These are phyloP conservation scores for Falciphora oryzae DNA, from an alignment of 2,329 filamentous ascomycete genomes.

Conservation along the genomic window DNA sequence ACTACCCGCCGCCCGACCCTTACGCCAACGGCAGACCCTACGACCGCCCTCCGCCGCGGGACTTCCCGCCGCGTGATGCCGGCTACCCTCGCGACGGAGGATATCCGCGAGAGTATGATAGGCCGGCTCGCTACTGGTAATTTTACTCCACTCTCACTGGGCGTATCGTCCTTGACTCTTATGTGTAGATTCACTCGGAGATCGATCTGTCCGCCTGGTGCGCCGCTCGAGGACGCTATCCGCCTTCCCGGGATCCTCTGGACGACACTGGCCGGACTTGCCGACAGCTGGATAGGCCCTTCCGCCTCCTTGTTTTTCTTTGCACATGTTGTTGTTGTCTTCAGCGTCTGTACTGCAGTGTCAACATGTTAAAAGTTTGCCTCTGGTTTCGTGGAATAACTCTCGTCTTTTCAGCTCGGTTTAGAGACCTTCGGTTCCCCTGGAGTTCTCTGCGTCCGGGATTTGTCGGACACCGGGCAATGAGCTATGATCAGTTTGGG, in stretches of 20 bases:
- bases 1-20: conserved; percentile 58
- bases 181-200: conserved; percentile 9
- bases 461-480: background rate
- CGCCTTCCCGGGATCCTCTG: background rate
- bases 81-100: conserved; percentile 47
- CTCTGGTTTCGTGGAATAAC: background rate
- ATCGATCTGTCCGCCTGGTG: background rate
- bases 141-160: conserved; percentile 7
- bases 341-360: background rate
- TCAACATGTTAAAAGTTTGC: background rate
- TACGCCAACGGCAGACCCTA: conserved; percentile 55
- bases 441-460: background rate
- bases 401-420: background rate
- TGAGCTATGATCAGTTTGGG: conserved; percentile 1
- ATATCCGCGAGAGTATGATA: conserved; percentile 37
- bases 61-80: conserved; percentile 35
- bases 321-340: background rate
- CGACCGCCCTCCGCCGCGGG: conserved; percentile 43
- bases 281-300: background rate
- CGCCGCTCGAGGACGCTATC: background rate
- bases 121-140: conserved; percentile 22
- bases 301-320: background rate
- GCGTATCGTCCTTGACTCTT: conserved; percentile 10
- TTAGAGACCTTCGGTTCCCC: background rate
- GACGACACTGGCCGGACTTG: background rate